Evolutionary conservation across 768 basidiomycete genomes (phyloP).

Genomic region (Strobilomyces confusus): DNA sequence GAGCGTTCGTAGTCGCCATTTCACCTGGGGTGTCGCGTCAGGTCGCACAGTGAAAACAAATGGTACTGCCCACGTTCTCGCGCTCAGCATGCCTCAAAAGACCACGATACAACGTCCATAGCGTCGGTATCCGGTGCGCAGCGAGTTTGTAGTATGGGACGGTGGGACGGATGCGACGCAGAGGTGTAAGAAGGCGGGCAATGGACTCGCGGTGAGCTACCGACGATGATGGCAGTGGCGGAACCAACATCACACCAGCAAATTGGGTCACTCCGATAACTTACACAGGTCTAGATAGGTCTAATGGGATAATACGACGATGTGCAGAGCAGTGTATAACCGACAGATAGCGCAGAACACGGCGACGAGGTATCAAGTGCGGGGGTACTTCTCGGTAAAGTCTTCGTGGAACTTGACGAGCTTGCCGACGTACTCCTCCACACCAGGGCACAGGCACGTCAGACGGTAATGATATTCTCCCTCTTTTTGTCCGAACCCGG

Average conservation of each 20-base stretch:
- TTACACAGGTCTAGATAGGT: constrained; percentile 2
- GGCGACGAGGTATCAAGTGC: constrained; percentile 16
- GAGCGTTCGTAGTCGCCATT: constrained; percentile 48
- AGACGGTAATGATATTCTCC: constrained; percentile 89
- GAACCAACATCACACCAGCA: constrained; percentile 11
- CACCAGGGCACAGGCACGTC: constrained; percentile 92
- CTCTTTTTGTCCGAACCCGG: constrained; percentile 90
- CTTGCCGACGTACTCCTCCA: constrained; percentile 86
- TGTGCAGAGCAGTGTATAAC: not conserved
- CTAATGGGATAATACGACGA: constrained; percentile 1
- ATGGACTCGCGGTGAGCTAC: constrained; percentile 50
- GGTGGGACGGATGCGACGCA: constrained; percentile 56
- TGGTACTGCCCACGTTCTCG: constrained; percentile 43
- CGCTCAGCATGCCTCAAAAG: constrained; percentile 55
- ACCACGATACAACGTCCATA: constrained; percentile 74
- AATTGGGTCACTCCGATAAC: not conserved
- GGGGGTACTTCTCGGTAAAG: constrained; percentile 50
- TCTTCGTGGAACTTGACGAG: constrained; percentile 70
- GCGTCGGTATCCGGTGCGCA: constrained; percentile 72
- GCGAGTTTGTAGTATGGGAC: constrained; percentile 65
- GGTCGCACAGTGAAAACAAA: not conserved
- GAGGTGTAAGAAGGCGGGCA: constrained; percentile 48
- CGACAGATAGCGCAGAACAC: not conserved
- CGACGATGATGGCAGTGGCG: constrained; percentile 28
- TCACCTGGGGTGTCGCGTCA: constrained; percentile 41